Percentiles rank a stretch among this genome's conserved stretches.
Conservation (phyloP, 768 basidiomycete species). For the Exidia glandulosa region DNA sequence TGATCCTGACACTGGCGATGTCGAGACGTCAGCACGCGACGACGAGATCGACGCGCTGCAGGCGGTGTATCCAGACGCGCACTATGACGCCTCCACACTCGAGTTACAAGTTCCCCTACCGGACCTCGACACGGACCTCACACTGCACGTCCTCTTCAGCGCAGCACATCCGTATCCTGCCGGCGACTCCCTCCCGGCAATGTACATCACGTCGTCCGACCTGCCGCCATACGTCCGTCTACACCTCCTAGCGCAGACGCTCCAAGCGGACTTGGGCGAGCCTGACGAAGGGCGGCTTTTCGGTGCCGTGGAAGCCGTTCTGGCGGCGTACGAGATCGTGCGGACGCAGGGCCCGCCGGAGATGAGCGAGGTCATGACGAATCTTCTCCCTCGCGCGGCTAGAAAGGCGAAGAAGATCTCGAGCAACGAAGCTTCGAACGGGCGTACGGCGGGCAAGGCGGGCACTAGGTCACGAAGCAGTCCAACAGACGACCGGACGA, state of each 20-base stretch:
- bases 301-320: slow-evolving; percentile 55
- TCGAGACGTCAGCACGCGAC: slow-evolving; percentile 14
- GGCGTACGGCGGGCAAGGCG: slow-evolving; percentile 4
- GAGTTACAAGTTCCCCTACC: slow-evolving; percentile 19
- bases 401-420: slow-evolving; percentile 11
- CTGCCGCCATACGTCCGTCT: slow-evolving; percentile 75
- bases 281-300: slow-evolving; percentile 64
- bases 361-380: slow-evolving; percentile 51
- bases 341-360: slow-evolving; percentile 68
- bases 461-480: background rate
- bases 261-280: slow-evolving; percentile 49
- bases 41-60: slow-evolving; percentile 23
- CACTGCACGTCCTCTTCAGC: slow-evolving; percentile 56
- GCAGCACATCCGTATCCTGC: slow-evolving; percentile 33
- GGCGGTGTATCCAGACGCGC: slow-evolving; percentile 10
- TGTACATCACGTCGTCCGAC: slow-evolving; percentile 62
- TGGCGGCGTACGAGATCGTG: slow-evolving; percentile 56
- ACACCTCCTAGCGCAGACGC: slow-evolving; percentile 59
- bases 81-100: background rate
- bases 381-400: slow-evolving; percentile 35
- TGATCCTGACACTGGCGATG: slow-evolving; percentile 23
- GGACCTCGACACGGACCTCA: slow-evolving; percentile 50
- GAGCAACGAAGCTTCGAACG: slow-evolving; percentile 14
- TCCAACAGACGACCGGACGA: slow-evolving; percentile 30
- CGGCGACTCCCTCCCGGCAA: slow-evolving; percentile 43